Percentiles rank a stretch among this genome's conserved stretches.
phyloP scores from a whole-genome alignment of 495 filamentous ascomycete genomes.

The Penicillium crystallinum region DNA sequence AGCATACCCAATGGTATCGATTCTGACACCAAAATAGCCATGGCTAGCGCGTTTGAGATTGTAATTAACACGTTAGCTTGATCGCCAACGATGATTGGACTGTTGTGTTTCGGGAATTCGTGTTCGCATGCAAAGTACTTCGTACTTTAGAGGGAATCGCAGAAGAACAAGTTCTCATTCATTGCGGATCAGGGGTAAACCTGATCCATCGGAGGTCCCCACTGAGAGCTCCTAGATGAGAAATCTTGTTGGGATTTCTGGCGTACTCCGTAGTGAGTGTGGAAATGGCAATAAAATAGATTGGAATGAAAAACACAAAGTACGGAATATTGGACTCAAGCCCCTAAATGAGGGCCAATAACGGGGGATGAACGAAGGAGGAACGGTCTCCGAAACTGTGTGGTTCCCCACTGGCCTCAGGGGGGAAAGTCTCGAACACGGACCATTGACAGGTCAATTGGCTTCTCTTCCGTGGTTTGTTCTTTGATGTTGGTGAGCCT shows the following conservation, averaged over 20 bases:
- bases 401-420: neutral
- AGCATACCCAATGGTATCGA: conserved; percentile 10
- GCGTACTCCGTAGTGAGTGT: neutral
- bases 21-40: conserved; percentile 14
- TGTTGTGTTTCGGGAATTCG: conserved; percentile 34
- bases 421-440: conserved; percentile 7
- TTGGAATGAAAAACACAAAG: too few species aligned
- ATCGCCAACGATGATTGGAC: conserved; percentile 9
- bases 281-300: too few species aligned
- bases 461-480: neutral
- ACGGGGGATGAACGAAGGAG: conserved; percentile 5
- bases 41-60: conserved; percentile 24
- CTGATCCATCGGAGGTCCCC: conserved; percentile 25
- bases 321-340: neutral
- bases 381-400: conserved; percentile 12
- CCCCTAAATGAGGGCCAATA: conserved; percentile 5
- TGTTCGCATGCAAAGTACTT: too few species aligned
- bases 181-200: conserved; percentile 7
- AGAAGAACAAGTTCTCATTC: too few species aligned
- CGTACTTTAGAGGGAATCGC: too few species aligned
- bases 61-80: too few species aligned
- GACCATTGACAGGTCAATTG: conserved; percentile 22
- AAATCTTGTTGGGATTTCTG: too few species aligned
- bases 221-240: conserved; percentile 13
- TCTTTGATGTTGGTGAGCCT: too few species aligned